Base-by-base conservation (phyloP, 1,284 basidiomycete genomes). In the Schizophyllum amplum region DNA sequence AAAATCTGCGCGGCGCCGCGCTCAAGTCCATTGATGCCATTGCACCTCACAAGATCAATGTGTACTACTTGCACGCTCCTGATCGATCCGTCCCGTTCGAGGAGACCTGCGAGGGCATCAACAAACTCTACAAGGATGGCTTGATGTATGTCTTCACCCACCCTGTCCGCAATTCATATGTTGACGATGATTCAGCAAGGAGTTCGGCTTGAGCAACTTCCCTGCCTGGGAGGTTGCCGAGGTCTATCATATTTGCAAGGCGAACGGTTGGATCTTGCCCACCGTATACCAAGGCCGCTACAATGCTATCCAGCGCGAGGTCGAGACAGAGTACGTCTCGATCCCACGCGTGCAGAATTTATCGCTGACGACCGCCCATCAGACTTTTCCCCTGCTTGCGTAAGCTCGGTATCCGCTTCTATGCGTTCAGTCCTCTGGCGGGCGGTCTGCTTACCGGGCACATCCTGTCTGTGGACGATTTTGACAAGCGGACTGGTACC, bases 211-310 rank as follows among this genome's bases (percentile, higher is more conserved):
- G 33, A 57, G 55, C 50, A 61, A 64, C 55, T 65, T 55, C 59
- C 68, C 60, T 56, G 22, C 61, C 60, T 74, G 79, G 76, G 83
- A 87, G 64, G 86, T 89, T 1, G 83, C 84, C 2, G 76, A 84
- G 65, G 82, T 87, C 4, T 75, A 82, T n/a, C 66, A 64, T 1
- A 79, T 86, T 57, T 82, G 80, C 68, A 74, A 72, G 49, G 66
- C 71, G 6, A 77, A 82, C 57, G 78, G 76, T 1, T 87, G 75
- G 62, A 75, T 87, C 59, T 75, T 79, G 66, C 87, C 87, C 1
- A 80, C 80, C 0, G 83, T 77, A 0, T 90, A 90, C 66, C 86
- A 90, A 67, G 86, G 84, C 4, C 72, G 81, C 56, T 83, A 82
- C 65, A 83, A 80, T 60, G 78, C 77, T 1, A 70, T 83, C 22